Conservation (phyloP, 1,284 basidiomycete genomes). For the Farysia itapuensis region DNA sequence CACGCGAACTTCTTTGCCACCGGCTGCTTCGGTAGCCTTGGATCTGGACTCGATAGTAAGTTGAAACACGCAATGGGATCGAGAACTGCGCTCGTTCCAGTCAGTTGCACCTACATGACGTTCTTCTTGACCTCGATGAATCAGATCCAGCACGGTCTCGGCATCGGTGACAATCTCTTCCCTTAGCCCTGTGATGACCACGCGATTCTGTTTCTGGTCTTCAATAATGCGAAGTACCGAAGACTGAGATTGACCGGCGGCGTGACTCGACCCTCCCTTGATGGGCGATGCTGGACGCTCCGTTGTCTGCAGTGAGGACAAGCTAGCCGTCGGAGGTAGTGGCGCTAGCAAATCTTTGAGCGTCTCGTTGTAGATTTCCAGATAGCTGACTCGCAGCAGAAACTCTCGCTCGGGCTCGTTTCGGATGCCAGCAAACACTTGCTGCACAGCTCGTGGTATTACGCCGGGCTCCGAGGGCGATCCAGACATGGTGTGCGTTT, state of each 20-base stretch:
- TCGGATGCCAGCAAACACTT: slow-evolving; percentile 62
- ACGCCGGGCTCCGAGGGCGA: slow-evolving; percentile 84
- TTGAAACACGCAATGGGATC: slow-evolving; percentile 78
- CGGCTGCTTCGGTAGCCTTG: not conserved
- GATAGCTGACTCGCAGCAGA: slow-evolving; percentile 65
- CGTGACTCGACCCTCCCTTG: slow-evolving; percentile 9
- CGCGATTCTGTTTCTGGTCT: slow-evolving; percentile 59
- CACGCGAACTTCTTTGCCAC: slow-evolving; percentile 44
- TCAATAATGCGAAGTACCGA: slow-evolving; percentile 53
- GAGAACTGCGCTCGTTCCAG: slow-evolving; percentile 91
- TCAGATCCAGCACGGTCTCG: slow-evolving; percentile 66
- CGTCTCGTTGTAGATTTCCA: slow-evolving; percentile 68
- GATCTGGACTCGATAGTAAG: slow-evolving; percentile 61
- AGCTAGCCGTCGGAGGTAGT: slow-evolving; percentile 4
- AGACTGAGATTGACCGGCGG: slow-evolving; percentile 4
- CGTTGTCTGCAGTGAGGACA: slow-evolving; percentile 3
- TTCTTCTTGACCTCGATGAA: slow-evolving; percentile 81
- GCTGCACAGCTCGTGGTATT: slow-evolving; percentile 80
- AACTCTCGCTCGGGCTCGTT: slow-evolving; percentile 60
- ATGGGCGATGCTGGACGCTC: slow-evolving; percentile 27
- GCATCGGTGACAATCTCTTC: slow-evolving; percentile 65
- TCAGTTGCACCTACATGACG: slow-evolving; percentile 90
- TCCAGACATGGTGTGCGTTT: slow-evolving; percentile 82
- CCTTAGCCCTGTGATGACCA: slow-evolving; percentile 63
- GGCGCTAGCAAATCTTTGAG: slow-evolving; percentile 64